phyloP scores from a whole-genome alignment of 768 basidiomycete species.

The Vishniacozyma victoriae region DNA sequence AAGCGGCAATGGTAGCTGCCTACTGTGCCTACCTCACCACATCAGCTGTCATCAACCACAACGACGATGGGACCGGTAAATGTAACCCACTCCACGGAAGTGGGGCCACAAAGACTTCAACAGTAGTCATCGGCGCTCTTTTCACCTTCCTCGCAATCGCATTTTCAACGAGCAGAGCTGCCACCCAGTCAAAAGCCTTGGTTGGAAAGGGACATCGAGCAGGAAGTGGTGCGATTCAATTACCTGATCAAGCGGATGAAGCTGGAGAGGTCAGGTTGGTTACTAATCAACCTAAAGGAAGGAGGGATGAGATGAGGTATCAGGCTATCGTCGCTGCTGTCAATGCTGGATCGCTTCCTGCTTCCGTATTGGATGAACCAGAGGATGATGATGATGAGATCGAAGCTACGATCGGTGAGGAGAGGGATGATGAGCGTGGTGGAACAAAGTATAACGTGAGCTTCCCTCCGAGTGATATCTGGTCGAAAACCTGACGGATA shows the following conservation, averaged over 20 bases:
- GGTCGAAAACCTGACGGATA: slow-evolving; percentile 47
- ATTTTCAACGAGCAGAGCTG: slow-evolving; percentile 91
- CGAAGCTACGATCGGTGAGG: slow-evolving; percentile 57
- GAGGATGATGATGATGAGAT: slow-evolving; percentile 60
- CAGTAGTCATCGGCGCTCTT: slow-evolving; percentile 79
- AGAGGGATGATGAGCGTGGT: slow-evolving; percentile 82
- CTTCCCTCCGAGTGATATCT: background rate
- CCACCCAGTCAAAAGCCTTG: slow-evolving; percentile 87
- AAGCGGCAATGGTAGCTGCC: slow-evolving; percentile 92
- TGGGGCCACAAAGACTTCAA: slow-evolving; percentile 67
- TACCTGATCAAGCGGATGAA: slow-evolving; percentile 56
- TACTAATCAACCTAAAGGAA: slow-evolving; percentile 67
- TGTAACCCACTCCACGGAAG: slow-evolving; percentile 84
- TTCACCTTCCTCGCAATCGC: slow-evolving; percentile 99
- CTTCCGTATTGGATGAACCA: slow-evolving; percentile 75
- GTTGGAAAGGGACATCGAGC: slow-evolving; percentile 63
- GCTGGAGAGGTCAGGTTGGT: slow-evolving; percentile 59
- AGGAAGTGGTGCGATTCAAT: slow-evolving; percentile 57
- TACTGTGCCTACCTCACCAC: slow-evolving; percentile 95
- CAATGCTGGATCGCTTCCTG: slow-evolving; percentile 91
- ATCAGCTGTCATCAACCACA: slow-evolving; percentile 88
- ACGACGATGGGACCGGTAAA: slow-evolving; percentile 53
- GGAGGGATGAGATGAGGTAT: slow-evolving; percentile 80
- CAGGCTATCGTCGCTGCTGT: slow-evolving; percentile 93
- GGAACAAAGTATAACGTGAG: slow-evolving; percentile 91